A percentile compares a stretch with the other conserved stretches of the same genome.
These are phyloP conservation scores for Arthrinium puccinioides DNA, from an alignment of 2,329 filamentous ascomycete species.

Conservation along the genomic window DNA sequence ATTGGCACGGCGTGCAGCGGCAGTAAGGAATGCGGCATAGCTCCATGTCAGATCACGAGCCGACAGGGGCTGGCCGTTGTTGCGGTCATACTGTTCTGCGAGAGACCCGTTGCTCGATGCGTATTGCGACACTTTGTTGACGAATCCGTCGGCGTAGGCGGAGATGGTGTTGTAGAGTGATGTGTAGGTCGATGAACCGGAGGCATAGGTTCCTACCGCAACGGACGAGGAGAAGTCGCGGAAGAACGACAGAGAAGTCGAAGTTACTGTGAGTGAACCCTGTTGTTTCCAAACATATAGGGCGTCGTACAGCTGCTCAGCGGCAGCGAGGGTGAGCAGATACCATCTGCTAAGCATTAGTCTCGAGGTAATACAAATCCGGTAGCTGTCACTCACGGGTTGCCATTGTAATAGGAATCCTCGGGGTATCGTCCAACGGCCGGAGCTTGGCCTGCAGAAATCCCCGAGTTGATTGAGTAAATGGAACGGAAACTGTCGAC, in stretches of 20 bases:
- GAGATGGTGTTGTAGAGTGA: conserved; percentile 50
- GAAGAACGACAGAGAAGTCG: conserved; percentile 66
- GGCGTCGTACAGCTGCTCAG: conserved; percentile 74
- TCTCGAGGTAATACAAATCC: background rate
- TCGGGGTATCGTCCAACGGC: conserved; percentile 63
- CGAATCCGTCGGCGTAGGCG: conserved; percentile 53
- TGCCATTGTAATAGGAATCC: conserved; percentile 69
- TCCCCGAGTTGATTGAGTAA: conserved; percentile 63
- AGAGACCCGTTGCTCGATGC: conserved; percentile 54
- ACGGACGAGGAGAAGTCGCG: conserved; percentile 52
- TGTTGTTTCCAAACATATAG: conserved; percentile 61
- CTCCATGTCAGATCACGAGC: conserved; percentile 50
- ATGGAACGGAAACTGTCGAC: conserved; percentile 67
- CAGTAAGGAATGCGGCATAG: conserved; percentile 50
- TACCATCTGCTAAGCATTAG: conserved; percentile 49
- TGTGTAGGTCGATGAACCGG: conserved; percentile 38
- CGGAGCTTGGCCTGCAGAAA: conserved; percentile 50
- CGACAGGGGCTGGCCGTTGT: conserved; percentile 47
- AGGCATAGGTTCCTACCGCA: conserved; percentile 54
- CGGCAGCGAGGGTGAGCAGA: conserved; percentile 66
- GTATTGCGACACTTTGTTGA: conserved; percentile 56
- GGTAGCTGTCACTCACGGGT: conserved; percentile 45
- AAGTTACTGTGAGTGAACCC: conserved; percentile 57
- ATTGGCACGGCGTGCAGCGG: conserved; percentile 47
- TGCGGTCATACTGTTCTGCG: conserved; percentile 58